These are phyloP conservation scores for Coemansia sp. DNA, from an alignment of 192 early-diverging fungal genomes.

Conservation along the genomic window DNA sequence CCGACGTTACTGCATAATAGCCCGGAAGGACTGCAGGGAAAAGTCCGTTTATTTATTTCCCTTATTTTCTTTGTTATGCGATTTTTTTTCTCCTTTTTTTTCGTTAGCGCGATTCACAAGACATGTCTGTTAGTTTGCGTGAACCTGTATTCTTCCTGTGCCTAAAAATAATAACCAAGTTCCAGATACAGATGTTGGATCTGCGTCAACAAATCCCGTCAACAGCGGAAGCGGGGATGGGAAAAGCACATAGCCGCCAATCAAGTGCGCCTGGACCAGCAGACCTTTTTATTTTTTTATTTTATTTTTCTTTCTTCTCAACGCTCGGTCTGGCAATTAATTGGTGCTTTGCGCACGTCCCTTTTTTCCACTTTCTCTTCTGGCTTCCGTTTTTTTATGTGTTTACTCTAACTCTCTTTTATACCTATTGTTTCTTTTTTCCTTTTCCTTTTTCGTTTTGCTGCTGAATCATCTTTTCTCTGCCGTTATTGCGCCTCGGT, in stretches of 20 bases:
- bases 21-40: neutral
- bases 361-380: neutral
- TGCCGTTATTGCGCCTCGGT: neutral
- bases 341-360: neutral
- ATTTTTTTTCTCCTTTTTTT: neutral
- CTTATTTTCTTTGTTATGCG: neutral
- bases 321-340: neutral
- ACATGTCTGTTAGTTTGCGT: too few species aligned
- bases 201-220: neutral
- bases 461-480: too few species aligned
- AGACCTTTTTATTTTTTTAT: conserved; percentile 6
- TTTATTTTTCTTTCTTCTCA: too few species aligned
- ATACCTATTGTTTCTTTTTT: neutral
- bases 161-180: neutral
- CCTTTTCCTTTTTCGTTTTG: neutral
- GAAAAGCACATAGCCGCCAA: neutral
- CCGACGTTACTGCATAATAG: neutral
- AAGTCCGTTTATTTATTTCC: neutral
- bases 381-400: neutral
- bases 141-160: too few species aligned
- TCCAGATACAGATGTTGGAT: neutral
- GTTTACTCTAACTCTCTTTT: neutral
- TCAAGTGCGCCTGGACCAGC: neutral
- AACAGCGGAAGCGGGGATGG: neutral
- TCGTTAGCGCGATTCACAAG: neutral